Base-by-base conservation (phyloP, 257 asterid genomes). In the Ajuga chamaepitys region DNA sequence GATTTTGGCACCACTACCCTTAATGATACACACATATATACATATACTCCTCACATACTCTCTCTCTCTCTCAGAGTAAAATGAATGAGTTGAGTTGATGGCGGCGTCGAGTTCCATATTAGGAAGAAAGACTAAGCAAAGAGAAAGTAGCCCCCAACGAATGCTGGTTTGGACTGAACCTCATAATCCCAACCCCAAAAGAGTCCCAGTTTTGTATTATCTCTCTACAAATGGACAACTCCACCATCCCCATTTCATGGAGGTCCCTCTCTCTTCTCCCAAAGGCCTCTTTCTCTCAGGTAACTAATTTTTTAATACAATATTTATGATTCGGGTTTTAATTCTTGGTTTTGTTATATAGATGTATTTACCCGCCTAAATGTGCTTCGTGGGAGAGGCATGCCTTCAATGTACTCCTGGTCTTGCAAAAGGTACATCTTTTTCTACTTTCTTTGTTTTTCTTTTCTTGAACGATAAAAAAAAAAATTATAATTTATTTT, bases 231-330 rank as follows among this genome's bases (percentile, higher is more conserved):
- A 86, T 72, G 95, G 96, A 30, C 95, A 85, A 57, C 96, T 88
- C 18, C 83, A 88, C 42, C 98, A 88, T 44, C 98, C 98, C 4
- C 98, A 91, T 83, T 91, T 91, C 86, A 86, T 88, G 85, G 96
- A 91, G 72, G 96, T 91, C 30, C 81, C 88, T 38, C 86, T 86
- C 62, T 86, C 95, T 47, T 81, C 90, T 14, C 75, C 84, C 0
- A 64, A 70, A 4, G 89, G 85, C 57, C 90, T 91, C 59, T 79
- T 75, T 68, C 91, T 88, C 44, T 66, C 65, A 73, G 97, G 97
- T 87, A 50, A 2, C 1, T 1, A 28, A n/a, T n/a, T n/a, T n/a
- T n/a, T n/a, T 14, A 9, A 5, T 4, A 13, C 7, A 13, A 0
- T 8, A 3, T 9, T 51, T 1, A 51, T 24, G 34, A 48, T 48